These are phyloP conservation scores for Blastobotrys indianensis DNA, from an alignment of 1,139 yeast genomes.

Conservation along the genomic window DNA sequence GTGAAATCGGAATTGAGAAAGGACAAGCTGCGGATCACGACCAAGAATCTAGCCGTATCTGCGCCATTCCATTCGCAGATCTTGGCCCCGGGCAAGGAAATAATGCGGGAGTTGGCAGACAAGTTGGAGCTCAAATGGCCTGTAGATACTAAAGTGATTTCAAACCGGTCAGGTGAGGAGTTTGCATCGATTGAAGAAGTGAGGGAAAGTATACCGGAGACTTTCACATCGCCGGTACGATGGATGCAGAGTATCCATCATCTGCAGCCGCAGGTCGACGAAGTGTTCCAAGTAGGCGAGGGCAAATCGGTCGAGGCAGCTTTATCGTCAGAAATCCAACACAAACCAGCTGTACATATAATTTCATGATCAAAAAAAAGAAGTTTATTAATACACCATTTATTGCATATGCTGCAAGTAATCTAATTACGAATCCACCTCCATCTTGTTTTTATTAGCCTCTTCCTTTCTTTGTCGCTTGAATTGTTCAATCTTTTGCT, in stretches of 20 bases:
- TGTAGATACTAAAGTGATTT: constrained; percentile 24
- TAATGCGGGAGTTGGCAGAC: constrained; percentile 18
- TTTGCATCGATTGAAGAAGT: constrained; percentile 29
- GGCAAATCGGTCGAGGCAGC: constrained; percentile 10
- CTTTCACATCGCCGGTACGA: constrained; percentile 30
- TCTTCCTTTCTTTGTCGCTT: constrained; percentile 30
- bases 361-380: not conserved
- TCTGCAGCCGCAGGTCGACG: constrained; percentile 1
- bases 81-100: constrained; percentile 37
- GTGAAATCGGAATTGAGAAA: constrained; percentile 18
- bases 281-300: constrained; percentile 9
- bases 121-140: constrained; percentile 23
- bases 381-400: not conserved
- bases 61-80: constrained; percentile 50
- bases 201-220: constrained; percentile 21
- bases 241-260: constrained; percentile 30
- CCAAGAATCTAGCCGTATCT: constrained; percentile 40
- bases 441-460: constrained; percentile 7
- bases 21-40: constrained; percentile 12
- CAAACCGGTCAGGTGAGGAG: constrained; percentile 33
- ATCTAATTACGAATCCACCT: constrained; percentile 1
- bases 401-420: not conserved
- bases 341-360: not conserved
- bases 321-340: not conserved
- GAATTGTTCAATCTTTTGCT: constrained; percentile 54